These are phyloP conservation scores for Bipolaris zeicola DNA, from an alignment of 2,329 filamentous ascomycete species.

Conservation along the genomic window DNA sequence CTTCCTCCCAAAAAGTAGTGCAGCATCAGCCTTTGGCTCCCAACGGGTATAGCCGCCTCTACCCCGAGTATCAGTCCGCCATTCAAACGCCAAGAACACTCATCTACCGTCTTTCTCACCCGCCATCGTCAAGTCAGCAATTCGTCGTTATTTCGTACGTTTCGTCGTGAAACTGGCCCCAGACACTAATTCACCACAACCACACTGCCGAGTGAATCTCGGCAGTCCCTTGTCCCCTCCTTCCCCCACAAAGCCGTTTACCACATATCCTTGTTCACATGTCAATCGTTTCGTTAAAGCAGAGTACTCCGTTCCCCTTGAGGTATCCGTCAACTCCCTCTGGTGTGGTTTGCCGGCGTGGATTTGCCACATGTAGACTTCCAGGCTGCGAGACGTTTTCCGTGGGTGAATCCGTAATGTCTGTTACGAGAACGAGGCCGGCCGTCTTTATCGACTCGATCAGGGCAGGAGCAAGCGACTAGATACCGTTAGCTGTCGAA, in stretches of 20 bases:
- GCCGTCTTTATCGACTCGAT: conserved; percentile 94
- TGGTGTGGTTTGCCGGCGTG: conserved; percentile 59
- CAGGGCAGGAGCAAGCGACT: conserved; percentile 92
- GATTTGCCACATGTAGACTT: conserved; percentile 51
- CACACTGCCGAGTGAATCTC: neutral
- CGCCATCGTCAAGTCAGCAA: neutral
- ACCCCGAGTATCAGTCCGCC: conserved; percentile 2
- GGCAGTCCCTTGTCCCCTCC: neutral
- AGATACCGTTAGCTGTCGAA: conserved; percentile 9
- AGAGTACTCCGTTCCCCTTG: conserved; percentile 82
- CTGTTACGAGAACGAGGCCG: conserved; percentile 87
- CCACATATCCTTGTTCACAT: conserved; percentile 35
- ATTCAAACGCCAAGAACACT: conserved; percentile 8
- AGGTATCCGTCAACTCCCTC: conserved; percentile 87
- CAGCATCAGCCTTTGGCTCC: neutral
- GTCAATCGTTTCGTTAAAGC: conserved; percentile 87
- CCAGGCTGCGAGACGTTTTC: conserved; percentile 38
- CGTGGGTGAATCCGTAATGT: conserved; percentile 68
- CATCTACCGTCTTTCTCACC: neutral
- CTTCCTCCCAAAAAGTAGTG: neutral
- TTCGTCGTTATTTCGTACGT: neutral
- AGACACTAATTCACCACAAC: neutral
- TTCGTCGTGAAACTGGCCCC: neutral
- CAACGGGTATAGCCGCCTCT: conserved; percentile 1
- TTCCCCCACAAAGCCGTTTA: neutral